A percentile compares a stretch with the other conserved stretches of the same genome.
Evolutionary conservation across 768 basidiomycete genomes (phyloP).

Genomic region (Auriscalpium orientale): DNA sequence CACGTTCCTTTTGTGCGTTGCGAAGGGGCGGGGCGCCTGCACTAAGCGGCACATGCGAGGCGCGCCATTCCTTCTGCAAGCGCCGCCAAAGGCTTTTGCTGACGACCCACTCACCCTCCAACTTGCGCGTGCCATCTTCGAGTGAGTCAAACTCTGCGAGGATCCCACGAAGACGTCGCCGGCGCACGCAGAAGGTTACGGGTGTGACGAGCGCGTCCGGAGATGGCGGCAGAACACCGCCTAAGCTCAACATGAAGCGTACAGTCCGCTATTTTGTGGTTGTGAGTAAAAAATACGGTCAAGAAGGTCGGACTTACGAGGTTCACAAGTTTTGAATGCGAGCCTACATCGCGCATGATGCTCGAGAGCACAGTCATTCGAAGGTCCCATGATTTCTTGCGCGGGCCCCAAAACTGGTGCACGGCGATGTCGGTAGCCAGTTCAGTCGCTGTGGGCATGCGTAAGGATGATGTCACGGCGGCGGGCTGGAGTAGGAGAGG

Average conservation of each 20-base stretch:
- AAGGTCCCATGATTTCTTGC: slow-evolving; percentile 86
- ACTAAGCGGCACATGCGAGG: slow-evolving; percentile 18
- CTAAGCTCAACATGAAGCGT: slow-evolving; percentile 65
- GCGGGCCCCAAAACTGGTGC: slow-evolving; percentile 82
- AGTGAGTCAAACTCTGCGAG: slow-evolving; percentile 63
- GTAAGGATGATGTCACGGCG: neutral
- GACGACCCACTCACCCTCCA: slow-evolving; percentile 97
- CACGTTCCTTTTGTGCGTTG: slow-evolving; percentile 56
- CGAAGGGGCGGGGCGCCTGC: slow-evolving; percentile 8
- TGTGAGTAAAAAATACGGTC: neutral
- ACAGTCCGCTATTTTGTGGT: slow-evolving; percentile 31
- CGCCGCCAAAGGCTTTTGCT: slow-evolving; percentile 85
- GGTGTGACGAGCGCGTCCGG: slow-evolving; percentile 93
- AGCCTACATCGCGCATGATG: slow-evolving; percentile 76
- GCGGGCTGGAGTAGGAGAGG: no score
- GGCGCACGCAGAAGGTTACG: slow-evolving; percentile 79
- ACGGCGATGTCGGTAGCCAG: slow-evolving; percentile 62
- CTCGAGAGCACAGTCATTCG: slow-evolving; percentile 88
- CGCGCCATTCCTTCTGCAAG: slow-evolving; percentile 76
- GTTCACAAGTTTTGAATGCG: slow-evolving; percentile 77
- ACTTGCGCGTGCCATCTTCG: slow-evolving; percentile 73
- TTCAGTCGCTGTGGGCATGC: slow-evolving; percentile 26
- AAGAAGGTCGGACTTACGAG: slow-evolving; percentile 43
- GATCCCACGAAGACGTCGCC: slow-evolving; percentile 69
- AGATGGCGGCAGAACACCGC: slow-evolving; percentile 77